These are phyloP conservation scores for Pythium angustatum DNA, from an alignment of 352 stramenopile genomes.

Conservation along the genomic window DNA sequence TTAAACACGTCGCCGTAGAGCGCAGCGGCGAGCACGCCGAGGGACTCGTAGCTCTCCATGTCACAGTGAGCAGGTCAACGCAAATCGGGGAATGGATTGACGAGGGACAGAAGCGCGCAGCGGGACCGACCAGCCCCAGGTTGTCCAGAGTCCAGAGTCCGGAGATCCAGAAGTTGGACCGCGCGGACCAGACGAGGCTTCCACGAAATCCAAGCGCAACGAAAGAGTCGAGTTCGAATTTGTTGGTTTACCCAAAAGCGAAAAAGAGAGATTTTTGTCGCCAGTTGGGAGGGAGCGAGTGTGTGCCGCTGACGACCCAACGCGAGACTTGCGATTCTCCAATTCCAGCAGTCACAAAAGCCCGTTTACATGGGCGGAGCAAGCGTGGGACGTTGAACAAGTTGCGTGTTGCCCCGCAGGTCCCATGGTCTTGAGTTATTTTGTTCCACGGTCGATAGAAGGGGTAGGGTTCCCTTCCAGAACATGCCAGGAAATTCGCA, in stretches of 20 bases:
- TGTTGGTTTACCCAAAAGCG: not conserved
- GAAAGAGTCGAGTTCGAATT: not conserved
- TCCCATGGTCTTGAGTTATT: not conserved
- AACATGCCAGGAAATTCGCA: constrained; percentile 9
- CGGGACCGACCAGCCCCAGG: not conserved
- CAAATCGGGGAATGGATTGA: constrained; percentile 25
- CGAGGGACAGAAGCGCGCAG: not conserved
- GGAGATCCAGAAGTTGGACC: constrained; percentile 26
- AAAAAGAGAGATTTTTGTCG: constrained; percentile 17
- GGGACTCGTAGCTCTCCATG: constrained; percentile 45
- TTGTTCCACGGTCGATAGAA: constrained; percentile 7
- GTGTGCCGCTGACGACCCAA: constrained; percentile 25
- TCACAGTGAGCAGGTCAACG: not conserved
- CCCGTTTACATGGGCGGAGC: not conserved
- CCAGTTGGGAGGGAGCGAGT: constrained; percentile 10
- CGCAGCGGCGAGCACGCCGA: constrained; percentile 62
- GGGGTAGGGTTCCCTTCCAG: not conserved
- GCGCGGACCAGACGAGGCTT: constrained; percentile 18
- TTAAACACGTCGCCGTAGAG: constrained; percentile 75
- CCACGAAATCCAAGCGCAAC: constrained; percentile 6
- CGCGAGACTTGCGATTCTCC: constrained; percentile 7
- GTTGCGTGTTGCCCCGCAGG: constrained; percentile 15
- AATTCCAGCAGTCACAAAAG: constrained; percentile 1
- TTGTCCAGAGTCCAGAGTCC: constrained; percentile 9
- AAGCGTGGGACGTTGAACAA: constrained; percentile 14